Evolutionary conservation across 192 early-diverging fungal genomes (phyloP).

Genomic region (Backusella tuberculispora): DNA sequence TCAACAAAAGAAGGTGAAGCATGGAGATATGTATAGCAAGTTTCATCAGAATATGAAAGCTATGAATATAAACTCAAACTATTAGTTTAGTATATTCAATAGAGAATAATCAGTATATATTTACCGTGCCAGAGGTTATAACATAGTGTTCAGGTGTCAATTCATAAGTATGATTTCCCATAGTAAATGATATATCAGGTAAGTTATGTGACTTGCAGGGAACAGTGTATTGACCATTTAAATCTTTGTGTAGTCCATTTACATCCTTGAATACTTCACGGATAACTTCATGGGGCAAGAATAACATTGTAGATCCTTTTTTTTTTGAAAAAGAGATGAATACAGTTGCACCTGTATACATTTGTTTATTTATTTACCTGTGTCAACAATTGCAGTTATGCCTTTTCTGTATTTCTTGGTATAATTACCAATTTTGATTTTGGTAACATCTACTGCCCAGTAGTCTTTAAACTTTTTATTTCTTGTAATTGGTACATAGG

Average conservation of each 20-base stretch:
- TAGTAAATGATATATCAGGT: slow-evolving; percentile 21
- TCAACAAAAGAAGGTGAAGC: slow-evolving; percentile 22
- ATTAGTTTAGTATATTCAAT: not conserved
- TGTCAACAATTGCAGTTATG: slow-evolving; percentile 29
- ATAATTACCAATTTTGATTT: slow-evolving; percentile 20
- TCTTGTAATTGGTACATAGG: slow-evolving; percentile 21
- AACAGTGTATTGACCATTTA: slow-evolving; percentile 23
- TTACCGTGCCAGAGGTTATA: slow-evolving; percentile 18
- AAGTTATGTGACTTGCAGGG: slow-evolving; percentile 28
- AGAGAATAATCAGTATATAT: not conserved
- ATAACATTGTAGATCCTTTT: slow-evolving; percentile 31
- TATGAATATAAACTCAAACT: not conserved
- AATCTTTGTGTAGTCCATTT: not conserved
- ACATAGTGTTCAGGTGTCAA: slow-evolving; percentile 33
- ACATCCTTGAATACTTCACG: slow-evolving; percentile 18
- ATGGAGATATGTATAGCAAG: slow-evolving; percentile 38
- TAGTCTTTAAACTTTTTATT: slow-evolving; percentile 27
- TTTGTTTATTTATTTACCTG: slow-evolving; percentile 5
- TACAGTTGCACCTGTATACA: not conserved
- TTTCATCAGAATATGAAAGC: slow-evolving; percentile 15
- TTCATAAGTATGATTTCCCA: slow-evolving; percentile 21
- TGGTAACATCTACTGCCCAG: slow-evolving; percentile 36
- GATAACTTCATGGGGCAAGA: slow-evolving; percentile 25
- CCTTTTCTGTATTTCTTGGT: not conserved
- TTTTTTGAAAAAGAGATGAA: not conserved